Evolutionary conservation across 164 flowering plant genomes (phyloP), one percentile per base, ranked within the genome.

Genomic region (Magnolia officinalis): DNA sequence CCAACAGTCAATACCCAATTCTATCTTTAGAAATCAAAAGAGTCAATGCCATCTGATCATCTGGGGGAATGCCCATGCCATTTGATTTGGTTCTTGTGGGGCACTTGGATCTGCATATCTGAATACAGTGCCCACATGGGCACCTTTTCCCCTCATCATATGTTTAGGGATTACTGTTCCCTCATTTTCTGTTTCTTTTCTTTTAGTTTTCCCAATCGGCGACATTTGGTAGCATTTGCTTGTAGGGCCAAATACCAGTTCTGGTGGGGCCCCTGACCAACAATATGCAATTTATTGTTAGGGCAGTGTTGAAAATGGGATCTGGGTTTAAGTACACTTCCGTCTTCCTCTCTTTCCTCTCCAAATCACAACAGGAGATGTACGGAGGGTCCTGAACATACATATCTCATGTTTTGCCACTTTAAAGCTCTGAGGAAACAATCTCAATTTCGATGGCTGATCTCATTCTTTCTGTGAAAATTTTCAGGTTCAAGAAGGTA

Each of bases 401-500:
- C 61, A 9, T 55, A 16, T 55, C 3, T 72, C 1, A 7, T 71
- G 68, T 14, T 68, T 6, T 10, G 13, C 3, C 29, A 18, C 50
- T 2, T 68, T 24, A 37, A 37, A n/a, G 18, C 14, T 31, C 2
- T 16, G 18, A 50, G 58, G 58, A 19, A 49, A 29, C n/a, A 4
- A 7, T 70, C n/a, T 45, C 49, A 19, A 50, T 70, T 70, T 29
- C 24, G 50, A 49, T 70, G 58, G 49, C 26, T 21, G 23, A 11
- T 67, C 18, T 58, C 63, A 8, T 9, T 69, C 52, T 37, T 8
- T 69, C 14, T 65, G 26, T 76, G 45, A 50, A 26, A 59, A 58
- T 77, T 71, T 19, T 75, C 90, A 95, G 98, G 82, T 94, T 78
- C 91, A 94, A 81, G 98, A 91, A 80, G 86, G 94, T 70, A 87